These are phyloP conservation scores for Eucalyptus polybractea DNA, from an alignment of 345 rosid genomes.

Conservation along the genomic window DNA sequence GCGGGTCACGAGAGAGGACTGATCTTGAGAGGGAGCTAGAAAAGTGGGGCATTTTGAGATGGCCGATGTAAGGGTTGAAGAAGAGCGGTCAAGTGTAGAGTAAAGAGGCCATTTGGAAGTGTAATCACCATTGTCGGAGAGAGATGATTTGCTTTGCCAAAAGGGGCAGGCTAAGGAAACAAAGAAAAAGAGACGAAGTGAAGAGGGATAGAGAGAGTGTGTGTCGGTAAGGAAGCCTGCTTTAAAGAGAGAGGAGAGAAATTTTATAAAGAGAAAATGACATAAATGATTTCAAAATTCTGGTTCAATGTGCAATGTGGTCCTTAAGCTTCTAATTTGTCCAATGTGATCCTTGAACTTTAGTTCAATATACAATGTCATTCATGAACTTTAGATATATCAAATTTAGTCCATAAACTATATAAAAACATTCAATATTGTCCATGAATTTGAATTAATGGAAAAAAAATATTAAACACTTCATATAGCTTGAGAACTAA, in stretches of 20 bases:
- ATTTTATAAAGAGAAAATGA: too few relatives aligned
- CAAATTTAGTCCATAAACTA: too few relatives aligned
- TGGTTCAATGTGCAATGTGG: too few relatives aligned
- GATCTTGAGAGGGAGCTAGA: background rate
- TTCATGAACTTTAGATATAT: too few relatives aligned
- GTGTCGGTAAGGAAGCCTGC: constrained; percentile 14
- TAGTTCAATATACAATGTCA: too few relatives aligned
- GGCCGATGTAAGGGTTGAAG: background rate
- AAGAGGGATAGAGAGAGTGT: background rate
- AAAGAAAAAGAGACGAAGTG: background rate
- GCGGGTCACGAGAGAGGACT: background rate
- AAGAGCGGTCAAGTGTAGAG: background rate
- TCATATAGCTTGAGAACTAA: too few relatives aligned
- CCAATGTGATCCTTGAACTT: too few relatives aligned
- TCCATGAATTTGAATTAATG: too few relatives aligned
- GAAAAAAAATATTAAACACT: too few relatives aligned
- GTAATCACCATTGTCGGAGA: background rate
- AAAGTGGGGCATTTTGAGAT: background rate
- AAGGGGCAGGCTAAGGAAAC: background rate
- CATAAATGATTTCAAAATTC: too few relatives aligned
- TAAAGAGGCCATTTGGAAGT: background rate
- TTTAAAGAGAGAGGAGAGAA: background rate
- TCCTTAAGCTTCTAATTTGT: too few relatives aligned
- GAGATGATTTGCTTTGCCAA: background rate
- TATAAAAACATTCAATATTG: too few relatives aligned